Conservation (phyloP, 108 stramenopile species). For the Schizochytrium sp. region DNA sequence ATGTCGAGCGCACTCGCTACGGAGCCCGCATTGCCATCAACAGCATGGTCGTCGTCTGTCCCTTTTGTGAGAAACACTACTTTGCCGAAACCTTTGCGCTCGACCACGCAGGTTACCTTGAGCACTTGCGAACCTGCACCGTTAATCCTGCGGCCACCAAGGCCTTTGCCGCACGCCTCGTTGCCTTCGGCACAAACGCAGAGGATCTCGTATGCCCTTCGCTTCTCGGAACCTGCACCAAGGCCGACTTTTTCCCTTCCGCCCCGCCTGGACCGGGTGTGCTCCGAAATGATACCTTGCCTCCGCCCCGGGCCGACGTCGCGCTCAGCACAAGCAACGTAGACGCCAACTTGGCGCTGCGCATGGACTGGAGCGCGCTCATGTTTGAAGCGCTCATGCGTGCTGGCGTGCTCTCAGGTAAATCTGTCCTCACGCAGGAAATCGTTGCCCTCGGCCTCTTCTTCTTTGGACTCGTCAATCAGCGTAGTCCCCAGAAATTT, state of each 20-base stretch:
- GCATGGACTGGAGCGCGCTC: conserved; percentile 16
- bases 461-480: conserved; percentile 6
- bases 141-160: background rate
- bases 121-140: background rate
- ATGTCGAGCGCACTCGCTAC: background rate
- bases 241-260: background rate
- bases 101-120: background rate
- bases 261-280: background rate
- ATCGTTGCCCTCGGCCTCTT: background rate
- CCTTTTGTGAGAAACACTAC: background rate
- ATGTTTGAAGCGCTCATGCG: background rate
- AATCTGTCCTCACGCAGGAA: background rate
- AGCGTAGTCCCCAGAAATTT: background rate
- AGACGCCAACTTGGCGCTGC: background rate
- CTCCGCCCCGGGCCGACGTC: background rate
- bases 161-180: background rate
- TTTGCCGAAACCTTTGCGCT: background rate
- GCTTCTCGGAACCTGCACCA: background rate
- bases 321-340: background rate
- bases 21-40: background rate
- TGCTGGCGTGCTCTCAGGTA: background rate
- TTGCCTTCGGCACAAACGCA: background rate
- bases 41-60: background rate
- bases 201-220: background rate
- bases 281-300: background rate